Conservation (phyloP, 768 basidiomycete species). For the Termitomyces heimii region DNA sequence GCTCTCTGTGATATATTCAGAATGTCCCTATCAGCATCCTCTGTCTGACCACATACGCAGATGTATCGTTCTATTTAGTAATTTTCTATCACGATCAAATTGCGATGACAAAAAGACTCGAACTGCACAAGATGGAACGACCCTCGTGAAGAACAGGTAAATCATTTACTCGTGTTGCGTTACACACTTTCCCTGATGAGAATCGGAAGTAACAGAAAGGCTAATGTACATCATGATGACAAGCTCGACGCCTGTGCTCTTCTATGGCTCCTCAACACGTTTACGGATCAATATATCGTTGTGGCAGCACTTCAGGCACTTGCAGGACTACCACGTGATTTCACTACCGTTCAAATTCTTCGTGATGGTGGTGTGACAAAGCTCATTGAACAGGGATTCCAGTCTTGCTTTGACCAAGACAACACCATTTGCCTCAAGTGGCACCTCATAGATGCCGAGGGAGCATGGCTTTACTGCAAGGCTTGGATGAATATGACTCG, state of each 20-base stretch:
- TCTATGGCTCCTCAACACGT: constrained; percentile 31
- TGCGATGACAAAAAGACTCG: neutral
- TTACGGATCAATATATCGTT: constrained; percentile 25
- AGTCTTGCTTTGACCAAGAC: constrained; percentile 32
- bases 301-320: constrained; percentile 29
- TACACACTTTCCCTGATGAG: neutral
- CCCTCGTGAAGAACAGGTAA: constrained; percentile 1
- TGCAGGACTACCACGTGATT: constrained; percentile 31
- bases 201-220: neutral
- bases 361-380: constrained; percentile 28
- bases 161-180: neutral
- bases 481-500: constrained; percentile 35
- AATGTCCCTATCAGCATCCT: constrained; percentile 36
- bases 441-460: constrained; percentile 27
- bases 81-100: neutral
- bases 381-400: constrained; percentile 28
- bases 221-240: constrained; percentile 18
- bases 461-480: constrained; percentile 31
- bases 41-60: constrained; percentile 29
- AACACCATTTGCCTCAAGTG: constrained; percentile 30
- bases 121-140: neutral
- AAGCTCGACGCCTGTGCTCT: constrained; percentile 29
- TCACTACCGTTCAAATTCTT: constrained; percentile 29
- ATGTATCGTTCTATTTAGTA: constrained; percentile 1
- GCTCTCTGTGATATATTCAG: constrained; percentile 31